Percentiles rank a stretch among this genome's conserved stretches.
These are phyloP conservation scores for Margaritispora aquatica DNA, from an alignment of 495 filamentous ascomycete genomes.

Conservation along the genomic window DNA sequence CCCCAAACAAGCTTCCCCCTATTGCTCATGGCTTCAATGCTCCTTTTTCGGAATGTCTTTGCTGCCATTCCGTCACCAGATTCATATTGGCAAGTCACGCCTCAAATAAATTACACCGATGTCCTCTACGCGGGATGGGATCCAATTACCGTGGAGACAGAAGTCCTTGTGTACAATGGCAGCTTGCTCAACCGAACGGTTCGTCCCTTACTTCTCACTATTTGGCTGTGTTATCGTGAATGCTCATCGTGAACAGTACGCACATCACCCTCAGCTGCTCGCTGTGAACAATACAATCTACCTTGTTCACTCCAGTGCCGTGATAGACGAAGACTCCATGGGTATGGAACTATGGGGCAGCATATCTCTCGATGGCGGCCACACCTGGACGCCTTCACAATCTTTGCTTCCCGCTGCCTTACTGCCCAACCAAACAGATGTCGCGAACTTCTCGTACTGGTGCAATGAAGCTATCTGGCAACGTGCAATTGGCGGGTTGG, in stretches of 20 bases:
- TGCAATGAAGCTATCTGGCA: neutral
- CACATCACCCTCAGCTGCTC: neutral
- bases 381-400: neutral
- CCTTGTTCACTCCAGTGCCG: neutral
- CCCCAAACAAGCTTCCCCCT: neutral
- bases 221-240: too few relatives aligned
- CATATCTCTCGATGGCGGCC: neutral
- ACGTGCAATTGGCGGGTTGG: neutral
- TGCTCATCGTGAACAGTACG: neutral
- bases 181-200: neutral
- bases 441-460: neutral
- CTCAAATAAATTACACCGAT: neutral
- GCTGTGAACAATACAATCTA: neutral
- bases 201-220: neutral
- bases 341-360: neutral
- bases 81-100: neutral
- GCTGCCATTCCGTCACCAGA: neutral
- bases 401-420: neutral
- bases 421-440: neutral
- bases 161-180: neutral
- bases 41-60: neutral
- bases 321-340: neutral
- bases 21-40: neutral
- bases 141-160: neutral
- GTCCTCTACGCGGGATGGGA: neutral